phyloP scores from a whole-genome alignment of 2,329 filamentous ascomycete genomes.

The Mycosphaerella arachidis region DNA sequence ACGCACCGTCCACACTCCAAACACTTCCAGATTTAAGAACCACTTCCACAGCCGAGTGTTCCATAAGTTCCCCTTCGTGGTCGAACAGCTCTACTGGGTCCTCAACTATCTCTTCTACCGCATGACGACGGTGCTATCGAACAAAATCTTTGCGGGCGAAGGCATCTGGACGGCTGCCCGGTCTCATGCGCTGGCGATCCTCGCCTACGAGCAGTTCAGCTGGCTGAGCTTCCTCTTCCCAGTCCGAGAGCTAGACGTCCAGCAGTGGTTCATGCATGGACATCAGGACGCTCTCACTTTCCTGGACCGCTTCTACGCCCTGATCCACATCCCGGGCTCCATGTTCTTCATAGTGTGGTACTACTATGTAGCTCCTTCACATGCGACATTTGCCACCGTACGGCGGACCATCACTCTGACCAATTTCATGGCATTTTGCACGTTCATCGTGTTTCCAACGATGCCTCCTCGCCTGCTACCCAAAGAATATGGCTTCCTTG shows the following conservation, averaged over 20 bases:
- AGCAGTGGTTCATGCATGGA: conserved; percentile 54
- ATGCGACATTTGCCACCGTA: conserved; percentile 39
- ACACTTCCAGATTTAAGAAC: conserved; percentile 52
- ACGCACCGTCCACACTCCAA: conserved; percentile 36
- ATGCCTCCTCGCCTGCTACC: conserved; percentile 47
- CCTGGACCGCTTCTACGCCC: conserved; percentile 54
- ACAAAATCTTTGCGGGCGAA: conserved; percentile 34
- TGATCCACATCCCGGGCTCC: conserved; percentile 58
- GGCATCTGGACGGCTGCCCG: conserved; percentile 54
- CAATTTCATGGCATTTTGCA: conserved; percentile 49
- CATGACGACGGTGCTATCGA: conserved; percentile 40
- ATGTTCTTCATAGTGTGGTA: conserved; percentile 50
- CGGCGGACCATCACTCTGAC: conserved; percentile 44
- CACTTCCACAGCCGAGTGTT: conserved; percentile 58
- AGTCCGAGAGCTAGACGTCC: conserved; percentile 48
- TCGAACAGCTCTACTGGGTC: conserved; percentile 71
- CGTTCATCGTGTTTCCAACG: conserved; percentile 48
- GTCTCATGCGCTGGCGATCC: conserved; percentile 50
- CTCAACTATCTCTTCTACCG: conserved; percentile 62
- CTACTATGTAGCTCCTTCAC: conserved; percentile 53
- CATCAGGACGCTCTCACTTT: conserved; percentile 52
- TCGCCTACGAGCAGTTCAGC: conserved; percentile 51
- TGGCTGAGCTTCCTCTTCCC: conserved; percentile 50
- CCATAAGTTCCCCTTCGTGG: conserved; percentile 63
- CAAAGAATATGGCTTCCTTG: conserved; percentile 40